phyloP scores from a whole-genome alignment of 306 rosid genomes.

The Quercus engelmannii region DNA sequence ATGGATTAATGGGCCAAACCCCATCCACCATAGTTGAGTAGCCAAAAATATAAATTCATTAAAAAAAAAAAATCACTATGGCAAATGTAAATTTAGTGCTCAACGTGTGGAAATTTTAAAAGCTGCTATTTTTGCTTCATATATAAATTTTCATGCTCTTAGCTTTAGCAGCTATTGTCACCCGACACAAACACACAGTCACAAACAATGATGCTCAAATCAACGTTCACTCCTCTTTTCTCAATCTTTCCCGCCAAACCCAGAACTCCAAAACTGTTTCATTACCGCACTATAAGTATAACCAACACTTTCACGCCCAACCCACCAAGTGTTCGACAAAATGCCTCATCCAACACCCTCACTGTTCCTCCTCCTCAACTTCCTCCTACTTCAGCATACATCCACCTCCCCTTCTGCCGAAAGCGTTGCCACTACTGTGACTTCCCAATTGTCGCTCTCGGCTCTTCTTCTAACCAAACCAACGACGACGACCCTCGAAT shows the following conservation, averaged over 20 bases:
- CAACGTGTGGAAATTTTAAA: too few species aligned
- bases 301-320: conserved; percentile 24
- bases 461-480: conserved; percentile 48
- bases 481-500: conserved; percentile 78
- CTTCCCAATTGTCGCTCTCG: conserved; percentile 91
- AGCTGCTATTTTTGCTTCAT: too few species aligned
- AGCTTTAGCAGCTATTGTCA: not conserved
- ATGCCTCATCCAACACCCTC: conserved; percentile 37
- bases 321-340: conserved; percentile 62
- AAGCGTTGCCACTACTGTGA: conserved; percentile 96
- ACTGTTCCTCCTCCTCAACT: not conserved
- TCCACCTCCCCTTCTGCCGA: conserved; percentile 96
- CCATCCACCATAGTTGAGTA: too few species aligned
- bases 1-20: too few species aligned
- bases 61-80: too few species aligned
- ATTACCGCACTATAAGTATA: not conserved
- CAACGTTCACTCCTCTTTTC: conserved; percentile 54
- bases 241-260: conserved; percentile 38
- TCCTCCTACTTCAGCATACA: conserved; percentile 69
- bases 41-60: too few species aligned
- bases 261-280: conserved; percentile 10
- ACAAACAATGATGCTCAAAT: conserved; percentile 45
- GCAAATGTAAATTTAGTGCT: too few species aligned
- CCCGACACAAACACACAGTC: too few species aligned
- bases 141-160: not conserved